Base-by-base conservation (phyloP, 257 asterid genomes). In the Forsythia suspensa region DNA sequence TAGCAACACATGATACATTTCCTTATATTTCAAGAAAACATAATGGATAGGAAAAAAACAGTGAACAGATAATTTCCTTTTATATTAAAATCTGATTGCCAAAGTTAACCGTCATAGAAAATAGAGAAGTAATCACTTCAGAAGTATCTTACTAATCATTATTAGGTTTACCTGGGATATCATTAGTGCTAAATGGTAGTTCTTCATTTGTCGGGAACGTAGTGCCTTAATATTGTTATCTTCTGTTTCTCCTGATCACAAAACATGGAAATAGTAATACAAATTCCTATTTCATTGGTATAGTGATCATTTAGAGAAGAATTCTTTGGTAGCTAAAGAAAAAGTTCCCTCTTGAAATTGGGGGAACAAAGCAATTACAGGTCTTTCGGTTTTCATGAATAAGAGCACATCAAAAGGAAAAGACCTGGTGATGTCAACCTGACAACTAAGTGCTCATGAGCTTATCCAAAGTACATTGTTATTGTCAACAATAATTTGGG, bases 201-300 rank as follows among this genome's bases (percentile, higher is more conserved):
- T 95, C 83, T 95, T 95, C 96, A 93, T 92, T 89, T 95, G 99
- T 80, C 92, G 88, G 66, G 86, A 80, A 55, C 99, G 99, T 42
- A 93, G 86, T 34, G 89, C 91, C 71, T 80, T 86, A 48, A 93
- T 80, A 77, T 87, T 81, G 12, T 80, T 42, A 80, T 93, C 97
- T 57, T 81, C 75, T 74, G 97, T 95, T 90, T 93, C 97, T 77
- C 99, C 99, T 95, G 90, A 76, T 82, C 40, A 79, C 21, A 73
- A 24, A 70, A 65, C 21, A 73, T 21, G 76, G 76, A 57, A 13
- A 55, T 15, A 65, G 38, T 61, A 10, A 63, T 9, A 63, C 18
- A 63, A 8, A 10, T 21, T 63, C 39, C 68, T 59, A 59, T 36
- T 36, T 21, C 20, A 59, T 59, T 20, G 36, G 34, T 8, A 59